Conservation (phyloP, 345 rosid species). For the Syzygium oleosum region DNA sequence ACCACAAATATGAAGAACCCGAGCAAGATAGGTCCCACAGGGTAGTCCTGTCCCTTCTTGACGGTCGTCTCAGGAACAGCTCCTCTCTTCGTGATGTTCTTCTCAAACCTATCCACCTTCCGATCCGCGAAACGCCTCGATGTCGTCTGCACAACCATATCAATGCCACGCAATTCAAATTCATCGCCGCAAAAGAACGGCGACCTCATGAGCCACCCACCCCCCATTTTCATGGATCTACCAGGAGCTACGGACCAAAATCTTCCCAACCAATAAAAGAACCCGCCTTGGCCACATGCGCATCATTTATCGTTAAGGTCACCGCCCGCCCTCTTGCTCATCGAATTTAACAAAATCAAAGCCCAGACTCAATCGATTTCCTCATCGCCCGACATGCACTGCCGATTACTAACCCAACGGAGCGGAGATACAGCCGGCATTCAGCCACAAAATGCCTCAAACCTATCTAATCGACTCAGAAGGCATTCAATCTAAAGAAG, state of each 20-base stretch:
- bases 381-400: not conserved
- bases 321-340: no score
- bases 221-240: not conserved
- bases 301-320: not conserved
- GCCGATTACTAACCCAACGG: not conserved
- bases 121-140: slow-evolving; percentile 81
- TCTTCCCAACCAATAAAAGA: not conserved
- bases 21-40: slow-evolving; percentile 86
- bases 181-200: not conserved
- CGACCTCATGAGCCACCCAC: not conserved
- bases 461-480: not conserved
- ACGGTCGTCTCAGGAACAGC: slow-evolving; percentile 73
- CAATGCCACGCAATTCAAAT: not conserved
- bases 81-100: slow-evolving; percentile 84
- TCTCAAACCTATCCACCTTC: slow-evolving; percentile 74
- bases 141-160: slow-evolving; percentile 46
- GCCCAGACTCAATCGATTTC: not conserved
- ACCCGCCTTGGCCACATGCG: not conserved
- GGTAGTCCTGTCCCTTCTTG: slow-evolving; percentile 83
- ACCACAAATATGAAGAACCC: slow-evolving; percentile 93
- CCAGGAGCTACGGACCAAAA: not conserved
- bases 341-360: not conserved
- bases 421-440: not conserved
- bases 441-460: not conserved
- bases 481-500: not conserved